Evolutionary conservation across 306 rosid species (phyloP).

Genomic region (Fagus crenata): DNA sequence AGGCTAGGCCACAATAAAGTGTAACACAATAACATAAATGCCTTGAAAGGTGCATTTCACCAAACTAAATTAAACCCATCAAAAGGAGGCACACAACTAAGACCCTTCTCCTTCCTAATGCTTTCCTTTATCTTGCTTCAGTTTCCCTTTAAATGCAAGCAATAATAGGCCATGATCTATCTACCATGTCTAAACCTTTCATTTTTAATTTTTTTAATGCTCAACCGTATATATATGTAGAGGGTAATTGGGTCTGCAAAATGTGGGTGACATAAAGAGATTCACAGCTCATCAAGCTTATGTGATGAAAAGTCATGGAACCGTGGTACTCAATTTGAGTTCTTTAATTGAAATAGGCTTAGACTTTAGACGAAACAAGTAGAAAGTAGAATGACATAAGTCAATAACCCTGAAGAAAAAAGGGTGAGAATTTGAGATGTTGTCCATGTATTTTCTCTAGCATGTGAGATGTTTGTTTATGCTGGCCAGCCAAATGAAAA

Average conservation of each 20-base stretch:
- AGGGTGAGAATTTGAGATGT: too few species aligned
- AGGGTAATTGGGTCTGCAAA: conserved; percentile 25
- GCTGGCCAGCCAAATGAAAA: neutral
- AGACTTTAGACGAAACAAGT: neutral
- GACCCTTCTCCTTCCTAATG: conserved; percentile 28
- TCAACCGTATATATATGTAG: conserved; percentile 24
- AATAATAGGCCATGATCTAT: conserved; percentile 26
- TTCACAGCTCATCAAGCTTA: conserved; percentile 35
- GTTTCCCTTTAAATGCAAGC: conserved; percentile 47
- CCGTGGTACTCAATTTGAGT: neutral
- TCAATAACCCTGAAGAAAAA: too few species aligned
- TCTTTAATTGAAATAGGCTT: conserved; percentile 11
- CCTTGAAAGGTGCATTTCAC: conserved; percentile 40
- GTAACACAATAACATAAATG: conserved; percentile 7
- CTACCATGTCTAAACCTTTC: conserved; percentile 14
- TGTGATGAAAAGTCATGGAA: conserved; percentile 14
- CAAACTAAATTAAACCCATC: conserved; percentile 27
- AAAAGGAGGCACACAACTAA: conserved; percentile 16
- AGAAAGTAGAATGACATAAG: too few species aligned
- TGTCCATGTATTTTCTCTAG: too few species aligned
- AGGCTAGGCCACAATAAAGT: neutral
- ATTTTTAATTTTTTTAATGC: neutral
- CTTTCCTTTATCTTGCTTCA: conserved; percentile 26
- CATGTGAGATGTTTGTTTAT: too few species aligned
- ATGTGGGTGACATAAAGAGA: conserved; percentile 4